Evolutionary conservation across 129 eudicot species (phyloP).

Genomic region (Pulicaria dysenterica): DNA sequence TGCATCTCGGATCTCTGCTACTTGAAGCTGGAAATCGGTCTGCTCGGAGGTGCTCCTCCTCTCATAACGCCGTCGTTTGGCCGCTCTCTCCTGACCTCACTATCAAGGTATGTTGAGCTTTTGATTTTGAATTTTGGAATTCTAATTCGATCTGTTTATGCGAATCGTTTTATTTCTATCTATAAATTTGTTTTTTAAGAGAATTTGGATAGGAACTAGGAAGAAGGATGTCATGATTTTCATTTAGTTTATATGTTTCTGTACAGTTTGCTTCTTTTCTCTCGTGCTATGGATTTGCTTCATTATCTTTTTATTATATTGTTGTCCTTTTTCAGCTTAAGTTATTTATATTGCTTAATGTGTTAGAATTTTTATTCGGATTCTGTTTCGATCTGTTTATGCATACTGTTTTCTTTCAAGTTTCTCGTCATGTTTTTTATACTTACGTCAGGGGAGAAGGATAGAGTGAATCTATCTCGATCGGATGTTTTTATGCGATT

Average conservation of each 20-base stretch:
- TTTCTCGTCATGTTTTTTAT: too few species aligned
- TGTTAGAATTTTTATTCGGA: neutral
- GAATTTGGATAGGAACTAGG: conserved; percentile 16
- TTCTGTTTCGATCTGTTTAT: neutral
- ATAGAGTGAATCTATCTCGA: neutral
- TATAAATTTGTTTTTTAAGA: neutral
- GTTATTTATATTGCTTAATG: neutral
- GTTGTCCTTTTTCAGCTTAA: neutral
- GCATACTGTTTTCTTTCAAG: neutral
- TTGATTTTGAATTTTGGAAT: neutral
- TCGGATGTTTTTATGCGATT: neutral
- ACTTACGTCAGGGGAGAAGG: neutral
- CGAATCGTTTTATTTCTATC: neutral
- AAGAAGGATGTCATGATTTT: conserved; percentile 14
- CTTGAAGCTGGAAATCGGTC: conserved; percentile 73
- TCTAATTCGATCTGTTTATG: conserved; percentile 17
- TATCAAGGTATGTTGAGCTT: conserved; percentile 44
- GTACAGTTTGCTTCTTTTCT: neutral
- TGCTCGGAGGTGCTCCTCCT: conserved; percentile 56
- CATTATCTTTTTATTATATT: conserved; percentile 13
- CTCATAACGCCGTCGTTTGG: conserved; percentile 73
- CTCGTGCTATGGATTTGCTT: conserved; percentile 5
- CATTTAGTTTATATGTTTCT: neutral
- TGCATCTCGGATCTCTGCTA: conserved; percentile 51
- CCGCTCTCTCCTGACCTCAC: conserved; percentile 80